Evolutionary conservation across 331 rosid genomes (phyloP), one percentile per base, ranked within the genome.

Genomic region (Prunus yedoensis): DNA sequence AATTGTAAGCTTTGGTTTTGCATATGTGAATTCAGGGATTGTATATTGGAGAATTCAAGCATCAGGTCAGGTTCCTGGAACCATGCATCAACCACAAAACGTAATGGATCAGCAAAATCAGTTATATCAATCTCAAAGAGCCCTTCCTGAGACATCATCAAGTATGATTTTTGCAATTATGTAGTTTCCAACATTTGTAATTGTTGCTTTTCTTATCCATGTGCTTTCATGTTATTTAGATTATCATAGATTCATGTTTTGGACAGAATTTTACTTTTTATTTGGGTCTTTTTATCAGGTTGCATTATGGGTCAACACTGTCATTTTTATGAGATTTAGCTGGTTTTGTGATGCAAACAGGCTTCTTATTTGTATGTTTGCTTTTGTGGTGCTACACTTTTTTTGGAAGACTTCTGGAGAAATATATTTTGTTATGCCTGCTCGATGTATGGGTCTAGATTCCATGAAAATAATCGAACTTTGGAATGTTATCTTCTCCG

Each of bases 61-160:
- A 60, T 71, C 96, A 50, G 91, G 88, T 66, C 90, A 84, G 81
- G 80, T 70, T 14, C 41, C 88, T 4, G 91, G 90, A 57, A 69
- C 97, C 76, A 84, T 91, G 82, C 93, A 84, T 88, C 99, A 90
- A 78, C 83, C 86, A 41, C 87, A 83, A 75, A 87, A 81, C 66
- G 88, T 90, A 70, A 82, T 91, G 80, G 99, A 95, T 83, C 99
- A 84, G 76, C 99, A 80, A 79, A 92, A 92, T 85, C 98, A 92
- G 82, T 53, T 91, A 68, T 95, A 91, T 83, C 97, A 90, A 81
- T 58, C 97, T 77, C 98, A 87, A 71, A 89, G 94, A 78, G 70
- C 89, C 59, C 89, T 81, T 79, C 96, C 88, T 50, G 99, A 95
- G 75, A 87, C 97, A 10, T 89, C 99, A 28, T 91, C 97, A 38